Base-by-base conservation (phyloP, 768 basidiomycete genomes). In the Astraeus odoratus region DNA sequence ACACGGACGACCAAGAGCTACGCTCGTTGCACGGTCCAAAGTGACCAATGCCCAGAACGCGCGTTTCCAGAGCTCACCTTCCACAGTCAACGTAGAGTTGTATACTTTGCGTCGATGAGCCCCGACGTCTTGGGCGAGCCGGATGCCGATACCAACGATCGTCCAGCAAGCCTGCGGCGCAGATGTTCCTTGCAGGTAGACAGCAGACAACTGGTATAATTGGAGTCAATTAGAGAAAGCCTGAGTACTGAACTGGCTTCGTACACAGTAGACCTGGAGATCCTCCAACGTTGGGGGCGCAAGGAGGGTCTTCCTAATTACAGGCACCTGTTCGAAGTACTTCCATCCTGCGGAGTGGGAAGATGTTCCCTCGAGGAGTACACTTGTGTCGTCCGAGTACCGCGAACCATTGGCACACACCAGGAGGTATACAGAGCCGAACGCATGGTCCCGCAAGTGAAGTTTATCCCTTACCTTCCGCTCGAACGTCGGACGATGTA, bases 401-500 rank as follows among this genome's bases (percentile, higher is more conserved):
- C 81, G 73, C 0, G 85, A 68, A 3, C 73, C 88, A 16, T 79
- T 67, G 0, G 90, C 86, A 55, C 85, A 88, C 0, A 89, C 76
- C 1, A 87, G 69, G 5, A 91, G 67, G 20, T 87, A 73, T 0
- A 76, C 73, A 1, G 74, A 62, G 0, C 71, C 77, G 55, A 92
- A 89, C 0, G 66, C 55, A 1, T 68, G 43, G 44, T 86, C 70
- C 1, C 53, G 60, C 15, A 69, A 57, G 53, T 87, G 79, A 2
- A 78, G 53, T 0, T 73, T 73, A 4, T 75, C 70, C 1, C 51
- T 53, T 19, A 83, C 52, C 15, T 69, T 65, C 19, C 67, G 65
- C 30, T 81, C 72, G 51, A 93, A 89, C 4, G 76, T 76, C 0
- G 79, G 80, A 3, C 80, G 74, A 53, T 92, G 89, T 4, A 95